Base-by-base conservation (phyloP, 805 yeast genomes). In the Candida schatavii region DNA sequence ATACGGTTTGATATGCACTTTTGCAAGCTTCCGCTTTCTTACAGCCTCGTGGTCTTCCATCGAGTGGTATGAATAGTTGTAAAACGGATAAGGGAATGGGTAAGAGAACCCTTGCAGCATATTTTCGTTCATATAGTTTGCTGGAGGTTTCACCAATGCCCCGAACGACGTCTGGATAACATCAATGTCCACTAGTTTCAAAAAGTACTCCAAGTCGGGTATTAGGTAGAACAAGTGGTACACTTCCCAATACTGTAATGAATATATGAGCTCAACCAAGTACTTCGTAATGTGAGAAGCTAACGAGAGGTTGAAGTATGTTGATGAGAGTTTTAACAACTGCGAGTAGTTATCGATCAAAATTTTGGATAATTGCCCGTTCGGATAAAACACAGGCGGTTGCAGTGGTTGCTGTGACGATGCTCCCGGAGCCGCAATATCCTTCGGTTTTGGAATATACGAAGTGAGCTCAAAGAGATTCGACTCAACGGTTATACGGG, bases 61-160 rank as follows among this genome's bases (percentile, higher is more conserved):
- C 3, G 67, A 51, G 46, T 70, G 75, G 49, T 66, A 69, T 5
- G 74, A 68, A 49, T 59, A 70, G 41, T 70, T 70, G 52, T 70
- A 70, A 44, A 68, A 70, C 27, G 75, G 74, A 43, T 62, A 70
- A 5, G 75, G 75, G 44, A 65, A 68, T 19, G 75, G 73, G 45
- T 65, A 70, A 41, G 66, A 70, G 39, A 68, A 64, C 1, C 75
- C 75, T 44, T 59, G 64, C 31, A 61, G 53, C 64, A 70, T 58
- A 19, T 59, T 54, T 38, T 59, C 59, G 27, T 52, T 57, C 45
- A 69, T 43, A 45, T 54, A 66, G 47, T 68, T 69, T 22, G 54
- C 54, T 1, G 75, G 75, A 2, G 75, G 75, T 38, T 52, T 54
- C 17, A 70, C 62, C 15, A 70, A 44, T 9, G 65, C 59, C 0